Percentiles rank a stretch among this genome's conserved stretches.
phyloP scores from a whole-genome alignment of 495 filamentous ascomycete species.

The Lindgomyces ingoldianus region DNA sequence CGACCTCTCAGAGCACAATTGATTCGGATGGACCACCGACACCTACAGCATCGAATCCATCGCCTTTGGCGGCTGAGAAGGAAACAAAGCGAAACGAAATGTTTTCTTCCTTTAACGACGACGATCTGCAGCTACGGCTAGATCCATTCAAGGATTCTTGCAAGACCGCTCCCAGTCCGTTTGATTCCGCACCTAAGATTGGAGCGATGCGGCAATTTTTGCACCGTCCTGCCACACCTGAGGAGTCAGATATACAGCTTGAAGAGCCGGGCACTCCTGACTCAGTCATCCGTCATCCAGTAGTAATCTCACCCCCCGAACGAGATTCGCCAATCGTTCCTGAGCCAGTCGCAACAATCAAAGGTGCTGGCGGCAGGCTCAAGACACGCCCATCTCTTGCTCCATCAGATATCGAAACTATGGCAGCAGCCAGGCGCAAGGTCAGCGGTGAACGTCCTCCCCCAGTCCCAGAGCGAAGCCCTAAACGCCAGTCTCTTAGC shows the following conservation, averaged over 20 bases:
- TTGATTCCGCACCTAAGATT: conserved; percentile 49
- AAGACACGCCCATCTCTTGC: conserved; percentile 89
- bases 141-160: conserved; percentile 49
- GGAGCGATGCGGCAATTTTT: conserved; percentile 54
- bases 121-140: conserved; percentile 16
- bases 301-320: conserved; percentile 46
- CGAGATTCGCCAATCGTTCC: conserved; percentile 65
- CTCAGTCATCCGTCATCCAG: conserved; percentile 86
- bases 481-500: conserved; percentile 38
- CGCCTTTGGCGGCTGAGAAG: conserved; percentile 11
- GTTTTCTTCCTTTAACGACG: conserved; percentile 48
- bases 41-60: conserved; percentile 31
- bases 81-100: conserved; percentile 17
- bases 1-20: conserved; percentile 25
- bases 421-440: conserved; percentile 83
- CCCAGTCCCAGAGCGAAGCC: conserved; percentile 43
- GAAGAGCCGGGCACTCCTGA: conserved; percentile 80
- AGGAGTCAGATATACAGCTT: conserved; percentile 55
- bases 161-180: conserved; percentile 41
- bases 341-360: conserved; percentile 86
- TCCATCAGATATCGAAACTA: conserved; percentile 74
- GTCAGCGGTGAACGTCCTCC: conserved; percentile 62
- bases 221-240: conserved; percentile 65
- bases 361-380: conserved; percentile 79
- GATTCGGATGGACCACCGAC: conserved; percentile 40